Base-by-base conservation (phyloP, 2,329 filamentous ascomycete genomes). In the Elsinoe necatrix region DNA sequence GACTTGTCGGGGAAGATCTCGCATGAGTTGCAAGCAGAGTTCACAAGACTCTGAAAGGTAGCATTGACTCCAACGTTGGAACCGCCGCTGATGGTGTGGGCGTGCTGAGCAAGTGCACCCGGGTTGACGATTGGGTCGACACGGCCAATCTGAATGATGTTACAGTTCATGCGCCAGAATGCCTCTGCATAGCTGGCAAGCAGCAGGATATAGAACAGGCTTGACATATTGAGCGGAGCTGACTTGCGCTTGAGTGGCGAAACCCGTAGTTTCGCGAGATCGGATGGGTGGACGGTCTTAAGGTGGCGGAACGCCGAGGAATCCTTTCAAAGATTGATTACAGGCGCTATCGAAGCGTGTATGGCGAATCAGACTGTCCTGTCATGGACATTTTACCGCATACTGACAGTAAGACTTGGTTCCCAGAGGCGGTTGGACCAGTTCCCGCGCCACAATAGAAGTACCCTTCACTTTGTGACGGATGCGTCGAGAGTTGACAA, bases 121-220 rank as follows among this genome's bases (percentile, higher is more conserved):
- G 66, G 66, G 42, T 65, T 65, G 43, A 71, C 64, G 18, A 71
- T 54, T 29, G 69, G 68, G 58, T 71, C 69, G 37, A 70, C 63
- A 25, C 69, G 64, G n/a, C 68, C 68, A 48, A 61, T 62, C 57
- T 71, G 67, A 21, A 70, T 64, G 14, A 63, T 62, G 29, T 58
- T 63, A 52, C 68, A 71, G 47, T 67, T 69, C 59, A 71, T 66
- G 12, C 68, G 67, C 60, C 64, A 71, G 58, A 70, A 71, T 16
- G 67, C 68, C 55, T 68, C 60, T n/a, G 61, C 63, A 34, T 55
- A 37, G 43, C 42, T 45, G 23, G 34, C 55, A 39, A 57, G 45
- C 12, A 60, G 37, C 21, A 51, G 25, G 39, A 56, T 34, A 12
- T 51, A 48, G n/a, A 37, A 31, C 12, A 59, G 34, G 6, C 31